Base-by-base conservation (phyloP, 345 rosid species). In the Aurinia saxatilis region DNA sequence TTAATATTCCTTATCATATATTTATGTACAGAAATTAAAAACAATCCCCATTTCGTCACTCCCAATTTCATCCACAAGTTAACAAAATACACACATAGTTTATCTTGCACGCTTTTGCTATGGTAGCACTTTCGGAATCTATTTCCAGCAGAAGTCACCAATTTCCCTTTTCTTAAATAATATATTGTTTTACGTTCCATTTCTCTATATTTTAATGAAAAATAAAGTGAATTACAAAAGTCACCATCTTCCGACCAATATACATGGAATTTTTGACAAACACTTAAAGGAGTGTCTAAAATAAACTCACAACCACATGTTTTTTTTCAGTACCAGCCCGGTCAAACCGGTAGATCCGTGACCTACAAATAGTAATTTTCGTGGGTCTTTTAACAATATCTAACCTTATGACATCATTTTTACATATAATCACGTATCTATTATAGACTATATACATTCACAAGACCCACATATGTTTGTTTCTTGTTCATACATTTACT, bases 261-360 rank as follows among this genome's bases (percentile, higher is more conserved):
- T 31, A 30, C 38, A 45, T 45, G 23, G 36, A 69, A 17, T 46
- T 61, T 61, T 61, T 4, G 50, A 61, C 63, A 69, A 25, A 31
- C 6, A 7, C 35, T 27, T 42, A 13, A 39, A 29, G 30, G 38
- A 50, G 44, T 47, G 29, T 48, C 57, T 16, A 16, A 37, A 60
- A 30, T 30, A 7, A 70, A 47, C 16, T 63, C 47, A 56, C 52
- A 64, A 27, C 64, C 74, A 56, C 69, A 48, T 55, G 62, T 25
- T 19, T 45, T 69, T 10, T 44, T 51, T 60, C 9, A 44, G 46
- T 53, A 61, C 35, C 35, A 29, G 41, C 44, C 67, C 67, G 33
- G 67, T 53, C 60, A 37, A 61, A 54, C 73, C 36, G 67, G 41
- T 69, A 50, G 68, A 61, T 61, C 73, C 62, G 63, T 54, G 68